Conservation (phyloP, 352 stramenopile genomes). For the Globisporangium heterothallicum region DNA sequence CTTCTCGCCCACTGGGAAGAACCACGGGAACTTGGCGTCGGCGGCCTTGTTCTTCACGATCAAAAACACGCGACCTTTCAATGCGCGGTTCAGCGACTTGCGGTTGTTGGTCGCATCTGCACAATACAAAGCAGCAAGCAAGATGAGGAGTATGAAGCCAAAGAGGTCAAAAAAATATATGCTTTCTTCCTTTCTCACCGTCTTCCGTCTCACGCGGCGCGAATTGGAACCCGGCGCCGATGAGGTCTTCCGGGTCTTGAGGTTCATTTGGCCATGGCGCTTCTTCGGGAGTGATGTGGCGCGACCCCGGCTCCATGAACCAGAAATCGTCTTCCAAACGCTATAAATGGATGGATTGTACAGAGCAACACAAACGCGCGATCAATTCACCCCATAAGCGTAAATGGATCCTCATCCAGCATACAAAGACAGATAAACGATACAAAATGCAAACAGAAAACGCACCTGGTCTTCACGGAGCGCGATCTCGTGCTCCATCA, state of each 20-base stretch:
- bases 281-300: conserved; percentile 73
- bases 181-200: conserved; percentile 1
- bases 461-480: conserved; percentile 62
- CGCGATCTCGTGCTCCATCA: conserved; percentile 73
- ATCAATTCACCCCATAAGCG: no score
- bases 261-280: conserved; percentile 52
- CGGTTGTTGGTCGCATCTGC: conserved; percentile 67
- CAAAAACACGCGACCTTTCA: conserved; percentile 77
- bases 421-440: background rate
- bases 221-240: conserved; percentile 71
- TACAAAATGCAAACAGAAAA: background rate
- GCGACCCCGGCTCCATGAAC: conserved; percentile 75
- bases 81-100: conserved; percentile 79
- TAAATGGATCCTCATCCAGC: no score
- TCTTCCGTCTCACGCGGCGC: conserved; percentile 77
- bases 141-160: background rate
- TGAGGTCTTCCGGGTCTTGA: conserved; percentile 60
- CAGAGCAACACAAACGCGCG: no score
- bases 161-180: background rate
- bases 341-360: no score
- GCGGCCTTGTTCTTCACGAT: conserved; percentile 49
- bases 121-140: background rate
- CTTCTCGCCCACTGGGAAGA: conserved; percentile 69
- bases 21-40: conserved; percentile 67
- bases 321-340: conserved; percentile 79